Base-by-base conservation (phyloP, 1,284 basidiomycete genomes). In the Neonothopanus nambi region DNA sequence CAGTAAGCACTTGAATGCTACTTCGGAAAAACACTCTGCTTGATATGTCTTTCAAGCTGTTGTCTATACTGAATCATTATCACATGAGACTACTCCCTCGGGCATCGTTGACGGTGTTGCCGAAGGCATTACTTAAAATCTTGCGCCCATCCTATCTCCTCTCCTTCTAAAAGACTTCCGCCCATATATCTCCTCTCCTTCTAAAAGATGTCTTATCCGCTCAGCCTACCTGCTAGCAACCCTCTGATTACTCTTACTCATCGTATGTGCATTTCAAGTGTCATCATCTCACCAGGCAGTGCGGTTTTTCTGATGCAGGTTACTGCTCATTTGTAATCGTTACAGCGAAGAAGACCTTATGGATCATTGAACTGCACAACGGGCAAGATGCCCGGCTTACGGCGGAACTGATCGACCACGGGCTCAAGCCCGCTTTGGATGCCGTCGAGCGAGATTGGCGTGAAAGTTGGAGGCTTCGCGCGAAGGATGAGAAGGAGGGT, bases 401-500 rank as follows among this genome's bases (percentile, higher is more conserved):
- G 0, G 73, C 77, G 36, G 67, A 69, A 5, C 67, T 92, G 48
- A 72, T 93, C 50, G 75, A 80, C 51, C 68, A 76, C n/a, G 89
- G 79, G 0, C 62, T 93, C 24, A 75, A 80, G 54, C 87, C 89
- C 18, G 89, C 91, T 2, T 75, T 97, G 35, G 85, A 93, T 61
- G 68, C 74, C 12, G 88, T 96, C 8, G 93, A 96, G 68, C 70
- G 73, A 20, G 79, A 89, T 60, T 98, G 95, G 95, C 74, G 86
- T 35, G 69, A 73, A 38, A 70, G 72, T 33, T 78, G 77, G 72
- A 74, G 81, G 36, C 64, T 68, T n/a, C 72, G 74, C 3, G 66
- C 70, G 24, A 65, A 70, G 38, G 69, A 63, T 46, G 74, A 73
- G 63, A 73, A 80, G 44, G 77, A 72, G 18, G 82, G 80, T 45